Conservation (phyloP, 441 rosid species). For the Corymbia citriodora region DNA sequence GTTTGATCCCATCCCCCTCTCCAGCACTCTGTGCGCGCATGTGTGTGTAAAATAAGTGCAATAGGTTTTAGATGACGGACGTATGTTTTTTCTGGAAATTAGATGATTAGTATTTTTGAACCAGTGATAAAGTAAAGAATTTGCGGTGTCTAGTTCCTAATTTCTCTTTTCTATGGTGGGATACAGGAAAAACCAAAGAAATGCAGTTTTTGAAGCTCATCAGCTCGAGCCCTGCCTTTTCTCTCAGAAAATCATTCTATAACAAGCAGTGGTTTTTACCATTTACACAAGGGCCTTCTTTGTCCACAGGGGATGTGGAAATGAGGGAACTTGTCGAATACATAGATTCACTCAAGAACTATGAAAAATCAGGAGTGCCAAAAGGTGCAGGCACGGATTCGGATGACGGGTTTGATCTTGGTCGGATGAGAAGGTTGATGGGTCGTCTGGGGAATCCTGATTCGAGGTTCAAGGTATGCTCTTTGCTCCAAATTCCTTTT, state of each 20-base stretch:
- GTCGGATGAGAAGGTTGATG: constrained; percentile 75
- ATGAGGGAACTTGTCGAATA: constrained; percentile 50
- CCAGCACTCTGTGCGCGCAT: no score
- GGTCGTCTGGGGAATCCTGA: constrained; percentile 71
- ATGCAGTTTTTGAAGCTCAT: constrained; percentile 28
- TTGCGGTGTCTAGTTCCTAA: not conserved
- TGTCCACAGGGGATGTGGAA: constrained; percentile 42
- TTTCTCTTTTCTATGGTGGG: not conserved
- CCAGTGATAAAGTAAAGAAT: not conserved
- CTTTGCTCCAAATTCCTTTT: constrained; percentile 3
- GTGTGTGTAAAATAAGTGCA: not conserved
- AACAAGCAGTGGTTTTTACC: not conserved
- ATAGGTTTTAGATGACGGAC: not conserved
- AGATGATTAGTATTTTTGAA: not conserved
- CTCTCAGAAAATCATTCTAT: not conserved
- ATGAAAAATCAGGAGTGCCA: constrained; percentile 78
- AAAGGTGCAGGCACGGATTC: constrained; percentile 89
- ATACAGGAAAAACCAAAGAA: not conserved
- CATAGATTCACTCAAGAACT: constrained; percentile 76
- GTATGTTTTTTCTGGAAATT: not conserved
- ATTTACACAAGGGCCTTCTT: constrained; percentile 5
- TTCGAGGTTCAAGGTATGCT: constrained; percentile 53
- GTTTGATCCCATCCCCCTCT: not conserved
- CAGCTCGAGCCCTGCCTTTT: not conserved
- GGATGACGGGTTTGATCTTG: constrained; percentile 74